A percentile compares a stretch with the other conserved stretches of the same genome.
These are phyloP conservation scores for Toxoplasma gondii DNA, from an alignment of 169 alveolate genomes.

Conservation along the genomic window DNA sequence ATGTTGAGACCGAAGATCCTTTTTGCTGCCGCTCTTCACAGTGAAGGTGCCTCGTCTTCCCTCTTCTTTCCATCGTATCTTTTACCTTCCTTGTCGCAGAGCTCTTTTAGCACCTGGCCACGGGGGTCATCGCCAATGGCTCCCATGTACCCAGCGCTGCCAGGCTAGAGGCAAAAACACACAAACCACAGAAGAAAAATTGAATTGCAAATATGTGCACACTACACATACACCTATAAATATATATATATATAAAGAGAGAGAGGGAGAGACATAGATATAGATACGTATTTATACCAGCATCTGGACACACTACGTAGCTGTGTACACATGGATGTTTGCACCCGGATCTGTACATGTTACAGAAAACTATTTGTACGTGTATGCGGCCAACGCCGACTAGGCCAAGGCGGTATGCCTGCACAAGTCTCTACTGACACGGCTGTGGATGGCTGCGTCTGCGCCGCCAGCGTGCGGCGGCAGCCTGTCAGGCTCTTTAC, in stretches of 20 bases:
- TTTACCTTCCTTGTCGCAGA: slow-evolving; percentile 56
- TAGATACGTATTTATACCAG: too few relatives aligned
- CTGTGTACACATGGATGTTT: too few relatives aligned
- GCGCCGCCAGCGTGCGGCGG: background rate
- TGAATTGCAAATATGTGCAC: background rate
- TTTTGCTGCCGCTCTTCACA: too few relatives aligned
- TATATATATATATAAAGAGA: background rate
- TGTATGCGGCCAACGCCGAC: too few relatives aligned
- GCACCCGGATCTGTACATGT: too few relatives aligned
- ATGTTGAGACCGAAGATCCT: too few relatives aligned
- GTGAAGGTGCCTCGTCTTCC: too few relatives aligned
- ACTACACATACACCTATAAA: background rate
- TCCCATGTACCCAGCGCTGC: slow-evolving; percentile 73
- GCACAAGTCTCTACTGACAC: too few relatives aligned
- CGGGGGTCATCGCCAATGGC: slow-evolving; percentile 77
- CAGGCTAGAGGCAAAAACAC: background rate
- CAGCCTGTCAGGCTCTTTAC: background rate
- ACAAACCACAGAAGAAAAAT: background rate
- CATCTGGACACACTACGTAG: too few relatives aligned
- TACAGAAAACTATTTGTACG: too few relatives aligned
- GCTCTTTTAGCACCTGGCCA: slow-evolving; percentile 70
- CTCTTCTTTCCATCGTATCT: too few relatives aligned
- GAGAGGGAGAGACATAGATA: background rate
- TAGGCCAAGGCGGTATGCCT: too few relatives aligned
- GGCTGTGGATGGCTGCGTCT: background rate